Evolutionary conservation across 1,284 basidiomycete genomes (phyloP).

Genomic region (Ceratobasidium sp.): DNA sequence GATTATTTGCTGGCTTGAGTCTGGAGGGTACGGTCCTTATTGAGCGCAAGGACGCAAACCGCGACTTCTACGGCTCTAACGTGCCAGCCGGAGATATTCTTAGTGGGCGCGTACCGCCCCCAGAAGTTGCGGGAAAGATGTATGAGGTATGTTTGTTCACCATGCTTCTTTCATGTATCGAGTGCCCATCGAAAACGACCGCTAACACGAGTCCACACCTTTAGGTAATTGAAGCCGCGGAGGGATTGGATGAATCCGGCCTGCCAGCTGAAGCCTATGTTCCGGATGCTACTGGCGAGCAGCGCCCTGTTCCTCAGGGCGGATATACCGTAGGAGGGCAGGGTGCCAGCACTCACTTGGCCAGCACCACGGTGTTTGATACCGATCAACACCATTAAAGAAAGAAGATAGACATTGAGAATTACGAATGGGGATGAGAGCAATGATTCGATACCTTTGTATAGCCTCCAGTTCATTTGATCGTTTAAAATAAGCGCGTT

Average conservation of each 20-base stretch:
- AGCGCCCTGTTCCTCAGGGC: constrained; percentile 58
- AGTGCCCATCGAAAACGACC: too few relatives aligned
- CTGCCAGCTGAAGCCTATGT: constrained; percentile 83
- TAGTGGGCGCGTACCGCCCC: constrained; percentile 90
- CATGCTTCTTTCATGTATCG: neutral
- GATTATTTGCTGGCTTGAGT: constrained; percentile 84
- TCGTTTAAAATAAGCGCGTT: neutral
- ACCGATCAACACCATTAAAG: constrained; percentile 56
- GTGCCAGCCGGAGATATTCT: constrained; percentile 91
- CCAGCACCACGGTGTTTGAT: constrained; percentile 65
- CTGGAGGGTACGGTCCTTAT: constrained; percentile 95
- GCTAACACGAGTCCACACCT: neutral
- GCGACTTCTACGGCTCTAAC: constrained; percentile 92
- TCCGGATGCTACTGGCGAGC: constrained; percentile 68
- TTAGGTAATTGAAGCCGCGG: constrained; percentile 73
- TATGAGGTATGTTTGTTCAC: constrained; percentile 64
- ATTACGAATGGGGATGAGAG: neutral
- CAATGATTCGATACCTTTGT: constrained; percentile 40
- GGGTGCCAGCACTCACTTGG: constrained; percentile 42
- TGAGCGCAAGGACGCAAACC: constrained; percentile 92
- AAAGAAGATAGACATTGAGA: constrained; percentile 6
- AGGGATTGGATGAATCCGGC: constrained; percentile 74
- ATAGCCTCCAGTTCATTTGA: neutral
- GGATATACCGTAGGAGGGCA: constrained; percentile 51
- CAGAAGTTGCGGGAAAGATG: constrained; percentile 90